phyloP scores from a whole-genome alignment of 148 eudicot genomes.

The Fagopyrum tataricum region DNA sequence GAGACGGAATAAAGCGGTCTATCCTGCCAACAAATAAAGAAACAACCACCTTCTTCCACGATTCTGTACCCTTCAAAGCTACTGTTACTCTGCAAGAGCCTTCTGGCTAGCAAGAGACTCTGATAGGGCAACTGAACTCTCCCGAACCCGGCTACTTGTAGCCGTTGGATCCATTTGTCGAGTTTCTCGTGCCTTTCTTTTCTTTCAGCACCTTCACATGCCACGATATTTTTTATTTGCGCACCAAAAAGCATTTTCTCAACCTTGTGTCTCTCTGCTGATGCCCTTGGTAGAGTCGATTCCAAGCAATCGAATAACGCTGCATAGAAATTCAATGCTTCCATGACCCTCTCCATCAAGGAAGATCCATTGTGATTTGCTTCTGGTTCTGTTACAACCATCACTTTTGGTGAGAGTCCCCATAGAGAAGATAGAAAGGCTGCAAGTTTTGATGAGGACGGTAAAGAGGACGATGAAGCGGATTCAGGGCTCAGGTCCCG shows the following conservation, averaged over 20 bases:
- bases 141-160: conserved; percentile 53
- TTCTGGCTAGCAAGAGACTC: conserved; percentile 36
- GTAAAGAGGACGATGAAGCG: conserved; percentile 31
- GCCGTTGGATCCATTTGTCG: conserved; percentile 53
- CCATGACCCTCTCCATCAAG: conserved; percentile 50
- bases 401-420: conserved; percentile 55
- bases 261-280: conserved; percentile 48
- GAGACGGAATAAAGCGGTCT: conserved; percentile 55
- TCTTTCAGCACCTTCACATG: conserved; percentile 64
- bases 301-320: conserved; percentile 70
- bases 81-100: conserved; percentile 43
- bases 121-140: conserved; percentile 43
- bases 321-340: conserved; percentile 59
- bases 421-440: conserved; percentile 37
- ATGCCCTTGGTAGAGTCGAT: conserved; percentile 31
- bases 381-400: conserved; percentile 77
- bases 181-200: conserved; percentile 67
- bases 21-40: conserved; percentile 60
- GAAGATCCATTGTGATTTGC: conserved; percentile 47
- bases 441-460: conserved; percentile 28
- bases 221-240: conserved; percentile 63
- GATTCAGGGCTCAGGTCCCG: conserved; percentile 38
- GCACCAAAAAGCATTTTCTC: conserved; percentile 67
- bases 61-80: conserved; percentile 45
- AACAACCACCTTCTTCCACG: conserved; percentile 42